Evolutionary conservation across 2,329 filamentous ascomycete species (phyloP).

Genomic region (Alternaria ventricosa): DNA sequence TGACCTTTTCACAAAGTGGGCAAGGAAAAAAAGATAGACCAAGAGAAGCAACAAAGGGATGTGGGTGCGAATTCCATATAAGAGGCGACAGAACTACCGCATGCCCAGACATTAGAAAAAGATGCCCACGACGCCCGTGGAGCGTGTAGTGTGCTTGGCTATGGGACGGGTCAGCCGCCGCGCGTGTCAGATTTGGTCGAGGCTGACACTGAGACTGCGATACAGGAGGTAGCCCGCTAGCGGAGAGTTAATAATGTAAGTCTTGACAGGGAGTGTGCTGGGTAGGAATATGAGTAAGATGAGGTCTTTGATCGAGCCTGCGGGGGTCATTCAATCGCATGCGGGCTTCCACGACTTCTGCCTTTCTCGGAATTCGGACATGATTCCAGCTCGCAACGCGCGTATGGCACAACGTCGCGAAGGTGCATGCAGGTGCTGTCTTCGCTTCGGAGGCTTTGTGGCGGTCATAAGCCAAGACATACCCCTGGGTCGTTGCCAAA

Average conservation of each 20-base stretch:
- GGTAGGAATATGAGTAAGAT: background rate
- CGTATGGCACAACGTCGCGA: background rate
- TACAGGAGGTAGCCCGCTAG: background rate
- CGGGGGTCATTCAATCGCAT: background rate
- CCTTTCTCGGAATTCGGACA: background rate
- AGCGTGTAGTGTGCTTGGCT: slow-evolving; percentile 17
- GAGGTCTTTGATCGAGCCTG: background rate
- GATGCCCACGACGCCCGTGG: background rate
- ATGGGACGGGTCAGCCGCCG: slow-evolving; percentile 10
- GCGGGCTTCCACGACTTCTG: background rate
- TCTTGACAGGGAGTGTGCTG: background rate
- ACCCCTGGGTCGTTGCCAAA: slow-evolving; percentile 3
- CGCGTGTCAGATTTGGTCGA: slow-evolving; percentile 10
- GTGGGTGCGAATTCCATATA: slow-evolving; percentile 1
- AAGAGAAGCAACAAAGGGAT: background rate
- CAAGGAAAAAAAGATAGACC: slow-evolving; percentile 12
- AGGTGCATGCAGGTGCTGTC: background rate
- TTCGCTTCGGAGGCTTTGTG: background rate
- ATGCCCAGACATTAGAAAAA: slow-evolving; percentile 8
- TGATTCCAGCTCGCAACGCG: background rate
- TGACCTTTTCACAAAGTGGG: slow-evolving; percentile 11
- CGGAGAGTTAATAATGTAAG: background rate
- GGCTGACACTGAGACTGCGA: background rate
- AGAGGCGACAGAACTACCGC: slow-evolving; percentile 3
- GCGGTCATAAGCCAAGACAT: slow-evolving; percentile 4